Evolutionary conservation across 1,139 yeast genomes (phyloP), one percentile per base, ranked within the genome.

Genomic region (Pichia inconspicua): DNA sequence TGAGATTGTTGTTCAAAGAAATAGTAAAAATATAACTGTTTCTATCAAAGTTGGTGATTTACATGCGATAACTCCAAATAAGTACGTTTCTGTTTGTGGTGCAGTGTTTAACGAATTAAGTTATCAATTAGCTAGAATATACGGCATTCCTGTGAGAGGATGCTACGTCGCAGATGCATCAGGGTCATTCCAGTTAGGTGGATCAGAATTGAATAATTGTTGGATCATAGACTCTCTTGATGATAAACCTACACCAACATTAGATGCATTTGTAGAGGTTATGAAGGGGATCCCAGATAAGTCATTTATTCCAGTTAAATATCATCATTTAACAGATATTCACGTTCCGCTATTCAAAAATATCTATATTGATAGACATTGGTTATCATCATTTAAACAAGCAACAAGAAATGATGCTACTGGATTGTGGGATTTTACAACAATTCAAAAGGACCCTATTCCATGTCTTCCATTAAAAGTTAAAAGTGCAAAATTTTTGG

Each of bases 341-440:
- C 95, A 88, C 62, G 77, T 87, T 1, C 84, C 83, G 44, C 70
- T 78, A 44, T 77, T 82, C 44, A 75, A 80, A 25, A 76, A 84
- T 10, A 70, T 80, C 17, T 80, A 78, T 58, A 74, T 89, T 48
- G 96, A 88, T 60, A 80, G 96, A 58, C 96, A 87, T 66, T 89
- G 96, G 96, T 73, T 77, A 51, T 75, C 82, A 10, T 73, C 82
- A 28, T 84, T 89, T 65, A 75, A 84, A 58, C 59, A 83, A 50
- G 94, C 92, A 6, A 74, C 76, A 4, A 74, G 96, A 66, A 87
- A 90, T 62, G 96, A 89, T 62, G 64, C 59, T 11, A 81, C 95
- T 1, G 97, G 97, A 3, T 65, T 88, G 32, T 90, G 97, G 97
- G 95, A 89, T 62, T 86, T 82, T 62, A 73, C 73, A 12, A 77